phyloP scores from a whole-genome alignment of 179 eudicot species.

The Beta macrorhiza region DNA sequence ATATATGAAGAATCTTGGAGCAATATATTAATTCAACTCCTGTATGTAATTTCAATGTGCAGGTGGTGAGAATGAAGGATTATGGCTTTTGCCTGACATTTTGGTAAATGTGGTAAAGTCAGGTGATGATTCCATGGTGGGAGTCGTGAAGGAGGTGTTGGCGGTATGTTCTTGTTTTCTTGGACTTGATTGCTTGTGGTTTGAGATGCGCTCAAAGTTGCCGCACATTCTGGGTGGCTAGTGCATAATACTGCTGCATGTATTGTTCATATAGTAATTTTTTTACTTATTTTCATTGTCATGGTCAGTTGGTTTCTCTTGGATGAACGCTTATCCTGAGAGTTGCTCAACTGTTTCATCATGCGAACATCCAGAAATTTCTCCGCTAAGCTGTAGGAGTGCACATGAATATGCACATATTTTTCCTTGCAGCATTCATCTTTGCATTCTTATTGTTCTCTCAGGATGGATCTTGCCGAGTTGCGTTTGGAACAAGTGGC shows the following conservation, averaged over 20 bases:
- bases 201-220: not conserved
- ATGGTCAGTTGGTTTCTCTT: not conserved
- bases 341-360: not conserved
- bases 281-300: no score
- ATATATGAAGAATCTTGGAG: not conserved
- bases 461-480: slow-evolving; percentile 85
- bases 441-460: not conserved
- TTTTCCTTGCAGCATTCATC: not conserved
- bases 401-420: no score
- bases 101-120: slow-evolving; percentile 77
- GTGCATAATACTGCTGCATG: no score
- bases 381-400: not conserved
- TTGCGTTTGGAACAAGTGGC: slow-evolving; percentile 73
- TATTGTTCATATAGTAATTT: no score
- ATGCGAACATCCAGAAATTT: not conserved
- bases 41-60: slow-evolving; percentile 14
- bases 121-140: slow-evolving; percentile 61
- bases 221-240: no score
- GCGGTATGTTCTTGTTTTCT: slow-evolving; percentile 49
- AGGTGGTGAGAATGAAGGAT: slow-evolving; percentile 91
- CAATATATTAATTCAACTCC: not conserved
- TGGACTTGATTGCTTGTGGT: not conserved
- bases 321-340: not conserved
- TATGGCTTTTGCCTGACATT: slow-evolving; percentile 79
- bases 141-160: slow-evolving; percentile 82